phyloP scores from a whole-genome alignment of 768 basidiomycete species.

The Suillus cothurnatus region DNA sequence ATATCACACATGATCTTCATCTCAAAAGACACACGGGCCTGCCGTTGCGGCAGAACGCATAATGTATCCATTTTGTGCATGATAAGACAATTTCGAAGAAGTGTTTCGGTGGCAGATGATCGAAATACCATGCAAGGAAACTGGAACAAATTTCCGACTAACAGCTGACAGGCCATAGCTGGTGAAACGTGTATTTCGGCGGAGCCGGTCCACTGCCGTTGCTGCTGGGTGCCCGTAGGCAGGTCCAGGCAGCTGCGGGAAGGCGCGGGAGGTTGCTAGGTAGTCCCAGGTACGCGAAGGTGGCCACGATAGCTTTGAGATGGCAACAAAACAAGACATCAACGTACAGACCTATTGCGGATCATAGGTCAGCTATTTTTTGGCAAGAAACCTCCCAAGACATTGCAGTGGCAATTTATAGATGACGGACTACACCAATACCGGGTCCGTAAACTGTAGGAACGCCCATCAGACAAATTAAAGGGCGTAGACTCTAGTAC shows the following conservation, averaged over 20 bases:
- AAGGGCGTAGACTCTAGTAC: neutral
- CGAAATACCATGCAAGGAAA: neutral
- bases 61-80: neutral
- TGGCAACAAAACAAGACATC: neutral
- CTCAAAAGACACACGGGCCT: neutral
- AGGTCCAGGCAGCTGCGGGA: neutral
- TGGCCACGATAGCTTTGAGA: neutral
- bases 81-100: neutral
- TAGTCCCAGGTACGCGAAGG: neutral
- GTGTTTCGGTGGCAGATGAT: neutral
- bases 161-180: neutral
- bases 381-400: neutral
- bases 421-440: neutral
- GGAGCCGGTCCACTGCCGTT: neutral
- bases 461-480: neutral
- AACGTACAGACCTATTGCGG: neutral
- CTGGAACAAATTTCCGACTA: neutral
- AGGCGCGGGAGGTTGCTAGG: constrained; percentile 1
- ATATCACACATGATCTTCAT: neutral
- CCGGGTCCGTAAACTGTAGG: neutral
- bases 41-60: neutral
- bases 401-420: neutral
- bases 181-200: neutral
- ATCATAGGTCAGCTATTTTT: neutral
- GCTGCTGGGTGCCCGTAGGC: neutral